phyloP scores from a whole-genome alignment of 2,329 filamentous ascomycete genomes.

The Magnaporthiopsis rhizophila region DNA sequence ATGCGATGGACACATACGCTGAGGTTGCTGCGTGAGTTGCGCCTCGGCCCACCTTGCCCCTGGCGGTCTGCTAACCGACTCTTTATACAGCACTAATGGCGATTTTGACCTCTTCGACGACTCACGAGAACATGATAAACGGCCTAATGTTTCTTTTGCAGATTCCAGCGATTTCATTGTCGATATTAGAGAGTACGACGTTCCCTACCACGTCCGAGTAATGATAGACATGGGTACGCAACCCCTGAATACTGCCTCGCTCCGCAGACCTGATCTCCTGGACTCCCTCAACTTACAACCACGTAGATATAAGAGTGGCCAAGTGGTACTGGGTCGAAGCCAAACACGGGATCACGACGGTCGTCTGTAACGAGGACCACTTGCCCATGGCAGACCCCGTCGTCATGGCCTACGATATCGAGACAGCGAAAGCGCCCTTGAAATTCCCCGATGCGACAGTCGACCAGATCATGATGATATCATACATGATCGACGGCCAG shows the following conservation, averaged over 20 bases:
- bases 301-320: conserved; percentile 79
- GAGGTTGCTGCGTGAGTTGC: conserved; percentile 75
- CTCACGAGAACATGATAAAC: conserved; percentile 69
- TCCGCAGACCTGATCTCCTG: background rate
- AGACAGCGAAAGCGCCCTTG: conserved; percentile 88
- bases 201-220: conserved; percentile 97
- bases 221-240: conserved; percentile 79
- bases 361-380: conserved; percentile 79
- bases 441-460: conserved; percentile 94
- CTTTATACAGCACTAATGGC: conserved; percentile 41
- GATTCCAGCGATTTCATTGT: conserved; percentile 96
- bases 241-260: background rate
- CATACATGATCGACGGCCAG: conserved; percentile 99
- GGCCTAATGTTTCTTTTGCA: conserved; percentile 64
- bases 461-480: conserved; percentile 99
- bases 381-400: conserved; percentile 88
- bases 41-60: background rate
- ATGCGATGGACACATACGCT: conserved; percentile 96
- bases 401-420: conserved; percentile 99
- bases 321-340: conserved; percentile 96
- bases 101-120: conserved; percentile 84
- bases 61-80: conserved; percentile 11
- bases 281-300: background rate
- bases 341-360: conserved; percentile 80
- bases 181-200: conserved; percentile 98